phyloP scores from a whole-genome alignment of 2,329 filamentous ascomycete genomes.

The Elsinoe batatas region DNA sequence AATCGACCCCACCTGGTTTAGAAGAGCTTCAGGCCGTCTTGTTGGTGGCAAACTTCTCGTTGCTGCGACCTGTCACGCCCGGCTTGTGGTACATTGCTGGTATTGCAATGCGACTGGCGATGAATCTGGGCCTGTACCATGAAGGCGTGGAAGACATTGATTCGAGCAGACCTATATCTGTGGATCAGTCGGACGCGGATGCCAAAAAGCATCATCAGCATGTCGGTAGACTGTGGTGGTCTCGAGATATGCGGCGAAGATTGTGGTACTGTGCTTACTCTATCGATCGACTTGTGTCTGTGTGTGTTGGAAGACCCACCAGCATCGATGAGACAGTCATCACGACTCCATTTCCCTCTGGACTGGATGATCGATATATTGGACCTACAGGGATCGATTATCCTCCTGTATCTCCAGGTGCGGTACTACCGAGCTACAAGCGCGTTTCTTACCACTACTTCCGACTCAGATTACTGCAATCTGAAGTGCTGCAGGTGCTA shows the following conservation, averaged over 20 bases:
- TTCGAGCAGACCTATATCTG: slow-evolving; percentile 33
- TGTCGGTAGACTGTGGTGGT: slow-evolving; percentile 65
- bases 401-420: slow-evolving; percentile 40
- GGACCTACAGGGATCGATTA: slow-evolving; percentile 64
- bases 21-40: slow-evolving; percentile 92
- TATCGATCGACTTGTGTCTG: slow-evolving; percentile 86
- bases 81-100: slow-evolving; percentile 97
- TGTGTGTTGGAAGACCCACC: slow-evolving; percentile 85
- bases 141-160: slow-evolving; percentile 61
- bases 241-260: slow-evolving; percentile 73
- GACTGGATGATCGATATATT: slow-evolving; percentile 81
- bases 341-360: slow-evolving; percentile 85
- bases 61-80: slow-evolving; percentile 82
- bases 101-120: slow-evolving; percentile 78
- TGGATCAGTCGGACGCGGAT: slow-evolving; percentile 31
- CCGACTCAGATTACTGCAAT: slow-evolving; percentile 76
- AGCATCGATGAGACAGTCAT: slow-evolving; percentile 94
- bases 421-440: slow-evolving; percentile 63
- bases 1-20: slow-evolving; percentile 73
- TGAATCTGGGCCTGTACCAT: slow-evolving; percentile 85
- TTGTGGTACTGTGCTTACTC: slow-evolving; percentile 98
- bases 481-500: slow-evolving; percentile 86
- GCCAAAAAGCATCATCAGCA: slow-evolving; percentile 33
- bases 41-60: slow-evolving; percentile 79
- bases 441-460: slow-evolving; percentile 88